phyloP scores from a whole-genome alignment of 73 alveolate genomes.

The Paramecium tetraurelia region DNA sequence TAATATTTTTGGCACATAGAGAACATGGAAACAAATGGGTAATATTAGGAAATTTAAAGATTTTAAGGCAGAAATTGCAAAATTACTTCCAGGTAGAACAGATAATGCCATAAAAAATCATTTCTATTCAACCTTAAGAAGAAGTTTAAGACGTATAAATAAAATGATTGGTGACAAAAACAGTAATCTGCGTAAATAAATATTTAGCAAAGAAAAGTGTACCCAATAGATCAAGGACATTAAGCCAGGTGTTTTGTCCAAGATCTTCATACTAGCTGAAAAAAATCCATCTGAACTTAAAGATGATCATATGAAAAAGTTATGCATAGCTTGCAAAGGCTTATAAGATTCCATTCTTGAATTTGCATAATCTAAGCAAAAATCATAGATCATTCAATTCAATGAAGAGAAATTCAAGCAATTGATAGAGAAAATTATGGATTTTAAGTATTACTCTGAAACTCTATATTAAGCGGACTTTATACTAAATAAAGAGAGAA shows the following conservation, averaged over 20 bases:
- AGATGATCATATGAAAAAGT: constrained; percentile 62
- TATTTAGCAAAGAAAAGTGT: constrained; percentile 41
- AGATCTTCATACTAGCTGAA: constrained; percentile 62
- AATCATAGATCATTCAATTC: neutral
- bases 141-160: constrained; percentile 62
- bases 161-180: constrained; percentile 60
- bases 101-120: constrained; percentile 85
- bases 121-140: constrained; percentile 79
- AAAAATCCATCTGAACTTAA: constrained; percentile 45
- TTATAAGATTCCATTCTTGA: constrained; percentile 56
- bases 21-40: constrained; percentile 95
- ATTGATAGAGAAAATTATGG: constrained; percentile 57
- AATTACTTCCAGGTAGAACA: constrained; percentile 67
- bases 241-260: constrained; percentile 64
- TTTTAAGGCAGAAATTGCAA: constrained; percentile 59
- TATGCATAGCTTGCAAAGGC: constrained; percentile 61
- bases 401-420: constrained; percentile 50
- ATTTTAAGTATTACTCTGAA: constrained; percentile 38
- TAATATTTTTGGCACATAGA: constrained; percentile 86
- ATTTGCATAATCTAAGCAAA: constrained; percentile 50
- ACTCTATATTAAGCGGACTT: neutral
- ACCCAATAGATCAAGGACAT: constrained; percentile 61
- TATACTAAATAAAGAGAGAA: constrained; percentile 38
- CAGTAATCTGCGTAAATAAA: constrained; percentile 13
- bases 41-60: neutral